Evolutionary conservation across 2,329 filamentous ascomycete species (phyloP).

Genomic region (Botryotinia calthae): DNA sequence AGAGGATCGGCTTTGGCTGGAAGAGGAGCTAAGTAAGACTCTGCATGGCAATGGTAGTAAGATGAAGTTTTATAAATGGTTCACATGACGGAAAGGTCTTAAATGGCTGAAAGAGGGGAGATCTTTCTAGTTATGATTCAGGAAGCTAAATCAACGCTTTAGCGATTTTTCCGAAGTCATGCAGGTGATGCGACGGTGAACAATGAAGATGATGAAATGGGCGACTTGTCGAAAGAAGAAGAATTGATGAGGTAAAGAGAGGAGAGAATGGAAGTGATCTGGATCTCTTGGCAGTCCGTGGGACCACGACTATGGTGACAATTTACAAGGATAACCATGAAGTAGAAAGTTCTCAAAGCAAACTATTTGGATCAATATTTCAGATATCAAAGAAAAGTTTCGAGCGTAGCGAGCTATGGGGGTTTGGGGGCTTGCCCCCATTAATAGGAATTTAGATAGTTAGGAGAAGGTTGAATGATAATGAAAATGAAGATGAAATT

Average conservation of each 20-base stretch:
- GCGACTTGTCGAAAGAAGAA: background rate
- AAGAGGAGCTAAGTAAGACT: constrained; percentile 51
- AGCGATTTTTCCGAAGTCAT: background rate
- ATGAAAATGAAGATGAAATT: background rate
- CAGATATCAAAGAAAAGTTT: background rate
- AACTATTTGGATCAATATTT: background rate
- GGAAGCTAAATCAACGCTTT: background rate
- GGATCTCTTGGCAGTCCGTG: background rate
- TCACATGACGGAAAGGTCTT: background rate
- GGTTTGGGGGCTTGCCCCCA: background rate
- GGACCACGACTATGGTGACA: background rate
- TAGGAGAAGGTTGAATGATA: background rate
- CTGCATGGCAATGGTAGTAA: background rate
- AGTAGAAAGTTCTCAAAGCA: background rate
- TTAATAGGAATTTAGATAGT: background rate
- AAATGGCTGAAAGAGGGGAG: background rate
- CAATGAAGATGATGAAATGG: background rate
- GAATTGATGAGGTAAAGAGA: background rate
- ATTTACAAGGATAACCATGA: background rate
- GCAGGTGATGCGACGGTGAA: background rate
- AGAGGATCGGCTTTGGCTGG: constrained; percentile 53
- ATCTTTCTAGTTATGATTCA: background rate
- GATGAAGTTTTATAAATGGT: background rate
- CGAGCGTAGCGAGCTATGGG: background rate
- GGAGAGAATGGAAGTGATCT: background rate